Conservation (phyloP, 116 monocot genomes). For the Posidonia oceanica region DNA sequence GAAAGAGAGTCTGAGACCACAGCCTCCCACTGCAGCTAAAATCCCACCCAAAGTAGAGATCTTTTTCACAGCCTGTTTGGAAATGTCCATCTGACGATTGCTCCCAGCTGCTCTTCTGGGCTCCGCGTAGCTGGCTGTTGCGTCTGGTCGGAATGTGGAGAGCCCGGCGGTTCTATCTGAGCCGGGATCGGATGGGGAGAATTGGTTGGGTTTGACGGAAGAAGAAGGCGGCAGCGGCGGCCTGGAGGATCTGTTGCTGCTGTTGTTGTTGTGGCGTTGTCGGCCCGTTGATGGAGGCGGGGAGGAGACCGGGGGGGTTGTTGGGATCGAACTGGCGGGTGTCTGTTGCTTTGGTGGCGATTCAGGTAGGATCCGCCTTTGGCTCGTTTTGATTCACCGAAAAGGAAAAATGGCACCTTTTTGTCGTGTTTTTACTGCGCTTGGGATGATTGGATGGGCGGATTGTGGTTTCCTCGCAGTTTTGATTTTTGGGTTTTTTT, state of each 20-base stretch:
- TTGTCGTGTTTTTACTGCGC: background rate
- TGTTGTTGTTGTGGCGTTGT: background rate
- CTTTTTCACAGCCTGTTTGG: too few relatives aligned
- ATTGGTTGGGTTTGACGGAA: background rate
- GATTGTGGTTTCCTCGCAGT: background rate
- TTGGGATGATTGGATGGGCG: background rate
- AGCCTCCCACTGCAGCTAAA: too few relatives aligned
- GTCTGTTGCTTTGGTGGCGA: background rate
- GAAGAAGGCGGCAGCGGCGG: background rate
- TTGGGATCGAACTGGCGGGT: background rate
- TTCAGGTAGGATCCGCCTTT: background rate
- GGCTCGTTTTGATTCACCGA: background rate
- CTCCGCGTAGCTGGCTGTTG: background rate
- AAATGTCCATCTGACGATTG: too few relatives aligned
- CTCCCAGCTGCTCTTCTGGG: background rate
- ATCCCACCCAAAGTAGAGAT: too few relatives aligned
- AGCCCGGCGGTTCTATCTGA: background rate
- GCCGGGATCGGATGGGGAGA: constrained; percentile 1
- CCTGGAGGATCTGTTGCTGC: background rate
- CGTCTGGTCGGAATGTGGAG: background rate
- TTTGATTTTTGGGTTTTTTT: background rate
- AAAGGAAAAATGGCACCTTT: background rate
- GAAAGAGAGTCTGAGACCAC: too few relatives aligned
- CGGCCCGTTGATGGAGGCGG: background rate
- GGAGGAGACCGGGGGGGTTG: background rate